Percentiles rank a stretch among this genome's conserved stretches.
These are phyloP conservation scores for Xylaria venustula DNA, from an alignment of 495 filamentous ascomycete genomes.

Conservation along the genomic window DNA sequence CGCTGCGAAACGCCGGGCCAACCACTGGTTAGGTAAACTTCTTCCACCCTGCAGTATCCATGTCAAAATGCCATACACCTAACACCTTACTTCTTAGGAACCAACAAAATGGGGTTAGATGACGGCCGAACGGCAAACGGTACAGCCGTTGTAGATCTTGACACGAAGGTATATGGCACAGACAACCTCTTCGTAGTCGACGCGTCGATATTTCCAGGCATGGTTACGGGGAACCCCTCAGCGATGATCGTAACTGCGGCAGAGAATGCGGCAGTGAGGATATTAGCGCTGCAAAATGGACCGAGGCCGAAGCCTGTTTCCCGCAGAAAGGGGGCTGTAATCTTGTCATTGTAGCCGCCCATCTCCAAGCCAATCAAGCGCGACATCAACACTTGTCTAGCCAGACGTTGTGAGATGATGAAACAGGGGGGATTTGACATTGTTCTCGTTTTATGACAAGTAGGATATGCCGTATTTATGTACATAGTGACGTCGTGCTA, in stretches of 20 bases:
- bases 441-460: not conserved
- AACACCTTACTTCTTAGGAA: conserved; percentile 31
- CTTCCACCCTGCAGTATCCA: not conserved
- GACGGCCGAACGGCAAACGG: conserved; percentile 59
- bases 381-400: not conserved
- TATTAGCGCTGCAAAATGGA: conserved; percentile 29
- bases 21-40: conserved; percentile 63
- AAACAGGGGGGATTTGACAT: not conserved
- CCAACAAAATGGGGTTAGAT: conserved; percentile 62
- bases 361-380: not conserved
- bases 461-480: not conserved
- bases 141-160: conserved; percentile 67
- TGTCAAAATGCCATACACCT: not conserved
- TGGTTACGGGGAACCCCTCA: conserved; percentile 59
- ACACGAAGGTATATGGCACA: conserved; percentile 69
- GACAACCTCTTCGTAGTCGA: conserved; percentile 68
- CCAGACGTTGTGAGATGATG: not conserved
- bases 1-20: conserved; percentile 57
- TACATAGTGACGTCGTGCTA: not conserved
- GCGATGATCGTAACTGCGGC: conserved; percentile 58
- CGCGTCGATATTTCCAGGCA: conserved; percentile 62
- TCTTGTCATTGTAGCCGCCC: conserved; percentile 19
- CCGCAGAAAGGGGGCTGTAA: conserved; percentile 20
- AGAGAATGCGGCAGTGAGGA: conserved; percentile 54
- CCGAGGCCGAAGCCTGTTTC: conserved; percentile 9